Evolutionary conservation across 352 stramenopile species (phyloP).

Genomic region (Pythium phragmitis): DNA sequence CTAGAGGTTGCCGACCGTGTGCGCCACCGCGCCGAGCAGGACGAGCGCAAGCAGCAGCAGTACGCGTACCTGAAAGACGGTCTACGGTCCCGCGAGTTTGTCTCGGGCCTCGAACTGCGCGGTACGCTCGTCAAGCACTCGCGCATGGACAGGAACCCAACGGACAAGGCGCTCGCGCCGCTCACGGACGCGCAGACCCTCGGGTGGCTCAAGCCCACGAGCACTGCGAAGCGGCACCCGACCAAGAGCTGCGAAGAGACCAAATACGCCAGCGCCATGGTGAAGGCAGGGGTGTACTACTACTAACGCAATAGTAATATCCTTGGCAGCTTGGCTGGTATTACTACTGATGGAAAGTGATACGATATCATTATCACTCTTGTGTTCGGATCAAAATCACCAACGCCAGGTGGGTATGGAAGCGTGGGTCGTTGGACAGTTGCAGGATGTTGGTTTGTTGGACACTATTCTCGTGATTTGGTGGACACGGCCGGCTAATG

Average conservation of each 20-base stretch:
- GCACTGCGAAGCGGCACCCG: constrained; percentile 39
- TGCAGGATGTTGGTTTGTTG: too few relatives aligned
- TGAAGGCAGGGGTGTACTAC: constrained; percentile 63
- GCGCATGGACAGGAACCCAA: constrained; percentile 49
- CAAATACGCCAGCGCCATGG: constrained; percentile 63
- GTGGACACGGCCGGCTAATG: background rate
- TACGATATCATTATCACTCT: background rate
- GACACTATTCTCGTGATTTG: background rate
- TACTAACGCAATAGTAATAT: too few relatives aligned
- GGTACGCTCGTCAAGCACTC: constrained; percentile 52
- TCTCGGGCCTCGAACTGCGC: constrained; percentile 58
- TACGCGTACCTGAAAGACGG: constrained; percentile 38
- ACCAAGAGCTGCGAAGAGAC: constrained; percentile 75
- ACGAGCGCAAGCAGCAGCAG: constrained; percentile 30
- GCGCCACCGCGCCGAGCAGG: constrained; percentile 31
- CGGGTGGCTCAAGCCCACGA: constrained; percentile 54
- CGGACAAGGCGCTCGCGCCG: constrained; percentile 41
- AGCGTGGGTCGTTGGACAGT: background rate
- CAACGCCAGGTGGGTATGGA: background rate
- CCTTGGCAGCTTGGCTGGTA: too few relatives aligned
- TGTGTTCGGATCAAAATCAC: background rate
- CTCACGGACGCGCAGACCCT: constrained; percentile 55
- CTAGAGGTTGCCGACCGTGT: constrained; percentile 36
- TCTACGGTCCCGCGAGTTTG: constrained; percentile 42
- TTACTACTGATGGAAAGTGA: constrained; percentile 47